Evolutionary conservation across 2,329 filamentous ascomycete genomes (phyloP), one percentile per base, ranked within the genome.

Genomic region (Nannizziopsis arthrosporioides): DNA sequence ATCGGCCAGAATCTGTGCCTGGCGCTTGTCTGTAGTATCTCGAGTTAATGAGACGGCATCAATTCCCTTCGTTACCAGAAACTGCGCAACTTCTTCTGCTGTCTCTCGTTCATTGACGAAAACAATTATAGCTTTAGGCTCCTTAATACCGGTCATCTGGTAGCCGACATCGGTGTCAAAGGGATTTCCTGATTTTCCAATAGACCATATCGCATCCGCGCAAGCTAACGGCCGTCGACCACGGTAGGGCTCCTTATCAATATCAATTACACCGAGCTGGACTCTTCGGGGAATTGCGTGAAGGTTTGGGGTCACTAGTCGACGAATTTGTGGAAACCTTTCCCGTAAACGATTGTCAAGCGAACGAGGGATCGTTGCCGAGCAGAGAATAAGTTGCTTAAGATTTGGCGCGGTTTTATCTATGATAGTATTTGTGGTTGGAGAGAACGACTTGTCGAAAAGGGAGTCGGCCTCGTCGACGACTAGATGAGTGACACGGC

Each of bases 31-130:
- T 14, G 80, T 75, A 0, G 85, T 87, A 63, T 98, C 92, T 45
- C 92, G 78, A 58, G 86, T 87, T 48, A 98, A 74, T 0, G 89
- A 85, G 11, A 85, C 73, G 5, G 90, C 89, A 56, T 94, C 84
- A 58, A 98, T 88, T 48, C 89, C 89, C 70, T 95, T 95, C 44
- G 77, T 77, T 10, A 73, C 70, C 0, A 98, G 78, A 63, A 85
- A 98, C 1, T 81, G 69, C 10, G 89, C 82, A 0, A 98, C 75
- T 59, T 89, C 80, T 49, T 84, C 77, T 0, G 90, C 86, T 61
- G 85, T 87, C 61, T 94, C 88, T 32, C 92, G 84, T 72, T 96
- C 88, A 65, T 96, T 96, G 63, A 96, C 90, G 59, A 96, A 96
- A 2, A 96, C 88, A 49, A 96, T 79, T 58, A 98, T 84, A 53